These are phyloP conservation scores for Citrus inodora DNA, from an alignment of 345 rosid species.

Conservation along the genomic window DNA sequence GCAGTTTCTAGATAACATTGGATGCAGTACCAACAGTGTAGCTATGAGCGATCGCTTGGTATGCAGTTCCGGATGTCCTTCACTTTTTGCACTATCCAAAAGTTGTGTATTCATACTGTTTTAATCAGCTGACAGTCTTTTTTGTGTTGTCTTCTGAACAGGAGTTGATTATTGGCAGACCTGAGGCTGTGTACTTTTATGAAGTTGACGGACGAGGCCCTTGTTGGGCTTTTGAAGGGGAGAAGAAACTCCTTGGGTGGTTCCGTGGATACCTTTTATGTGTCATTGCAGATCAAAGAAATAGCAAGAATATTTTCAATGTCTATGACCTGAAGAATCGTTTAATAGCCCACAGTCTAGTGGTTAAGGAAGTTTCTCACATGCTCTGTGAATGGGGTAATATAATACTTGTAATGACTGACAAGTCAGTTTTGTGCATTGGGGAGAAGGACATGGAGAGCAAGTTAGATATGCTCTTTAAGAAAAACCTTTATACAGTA, in stretches of 20 bases:
- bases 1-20: constrained; percentile 87
- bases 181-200: constrained; percentile 94
- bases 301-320: constrained; percentile 64
- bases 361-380: constrained; percentile 81
- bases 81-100: not conserved
- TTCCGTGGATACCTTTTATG: constrained; percentile 91
- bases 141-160: constrained; percentile 26
- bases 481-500: constrained; percentile 87
- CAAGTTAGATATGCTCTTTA: constrained; percentile 96
- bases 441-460: constrained; percentile 99
- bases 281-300: constrained; percentile 88
- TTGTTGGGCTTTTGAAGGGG: constrained; percentile 99
- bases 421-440: constrained; percentile 72
- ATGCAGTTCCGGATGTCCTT: constrained; percentile 22
- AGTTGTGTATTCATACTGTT: constrained; percentile 3
- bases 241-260: constrained; percentile 92
- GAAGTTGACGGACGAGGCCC: constrained; percentile 99
- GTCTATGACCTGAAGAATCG: constrained; percentile 90
- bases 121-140: constrained; percentile 3
- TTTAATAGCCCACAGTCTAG: constrained; percentile 81
- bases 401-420: constrained; percentile 66
- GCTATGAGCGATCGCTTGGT: constrained; percentile 95
- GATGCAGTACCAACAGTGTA: constrained; percentile 59
- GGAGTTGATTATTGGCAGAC: constrained; percentile 92
- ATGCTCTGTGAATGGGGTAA: constrained; percentile 99